Percentiles rank a stretch among this genome's conserved stretches.
phyloP scores from a whole-genome alignment of 495 filamentous ascomycete species.

The Penicillium coprophilum region DNA sequence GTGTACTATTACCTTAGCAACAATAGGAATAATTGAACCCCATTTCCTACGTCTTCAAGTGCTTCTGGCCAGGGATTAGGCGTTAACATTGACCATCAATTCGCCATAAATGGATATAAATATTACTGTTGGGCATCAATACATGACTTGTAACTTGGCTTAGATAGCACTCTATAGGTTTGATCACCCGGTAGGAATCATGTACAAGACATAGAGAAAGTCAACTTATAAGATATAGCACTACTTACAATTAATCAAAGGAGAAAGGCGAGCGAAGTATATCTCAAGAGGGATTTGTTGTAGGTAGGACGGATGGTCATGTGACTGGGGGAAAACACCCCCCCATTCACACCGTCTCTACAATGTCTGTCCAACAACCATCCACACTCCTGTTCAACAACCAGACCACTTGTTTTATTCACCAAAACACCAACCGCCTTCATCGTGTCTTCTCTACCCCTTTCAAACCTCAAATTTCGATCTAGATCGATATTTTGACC shows the following conservation, averaged over 20 bases:
- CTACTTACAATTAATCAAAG: background rate
- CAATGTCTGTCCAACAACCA: background rate
- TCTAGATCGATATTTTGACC: constrained; percentile 6
- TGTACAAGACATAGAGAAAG: background rate
- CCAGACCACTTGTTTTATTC: background rate
- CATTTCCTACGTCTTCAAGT: background rate
- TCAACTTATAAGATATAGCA: background rate
- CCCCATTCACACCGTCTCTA: constrained; percentile 8
- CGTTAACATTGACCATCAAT: background rate
- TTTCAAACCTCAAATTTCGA: background rate
- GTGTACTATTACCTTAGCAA: constrained; percentile 3
- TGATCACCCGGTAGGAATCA: background rate
- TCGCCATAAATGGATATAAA: background rate
- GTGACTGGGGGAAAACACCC: constrained; percentile 12
- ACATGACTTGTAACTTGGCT: background rate
- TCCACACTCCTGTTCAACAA: constrained; percentile 1
- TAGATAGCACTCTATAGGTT: background rate
- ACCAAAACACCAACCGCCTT: constrained; percentile 4
- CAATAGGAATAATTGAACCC: background rate
- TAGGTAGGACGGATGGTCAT: background rate
- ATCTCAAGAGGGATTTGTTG: background rate
- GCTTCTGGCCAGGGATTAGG: background rate
- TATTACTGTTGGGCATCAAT: background rate
- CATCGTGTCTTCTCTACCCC: constrained; percentile 11
- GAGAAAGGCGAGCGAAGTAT: background rate